These are phyloP conservation scores for Xylaria sp. DNA, from an alignment of 2,329 filamentous ascomycete species.

Conservation along the genomic window DNA sequence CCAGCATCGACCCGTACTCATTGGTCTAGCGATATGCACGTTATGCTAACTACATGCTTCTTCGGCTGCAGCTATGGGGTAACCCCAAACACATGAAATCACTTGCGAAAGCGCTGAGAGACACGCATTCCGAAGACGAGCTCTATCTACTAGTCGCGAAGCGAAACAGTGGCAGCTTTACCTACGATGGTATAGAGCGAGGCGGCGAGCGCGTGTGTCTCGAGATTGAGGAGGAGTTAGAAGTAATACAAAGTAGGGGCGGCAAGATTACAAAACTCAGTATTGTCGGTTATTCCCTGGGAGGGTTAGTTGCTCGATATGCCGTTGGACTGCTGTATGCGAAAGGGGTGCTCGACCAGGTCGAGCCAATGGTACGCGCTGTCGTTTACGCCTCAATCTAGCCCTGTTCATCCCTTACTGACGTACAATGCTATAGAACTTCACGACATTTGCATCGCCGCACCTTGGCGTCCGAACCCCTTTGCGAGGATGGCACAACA, in stretches of 20 bases:
- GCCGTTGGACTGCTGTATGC: constrained; percentile 81
- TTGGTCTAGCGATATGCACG: constrained; percentile 15
- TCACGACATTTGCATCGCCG: constrained; percentile 87
- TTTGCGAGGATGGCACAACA: constrained; percentile 65
- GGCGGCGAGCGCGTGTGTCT: constrained; percentile 68
- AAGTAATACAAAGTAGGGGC: constrained; percentile 60
- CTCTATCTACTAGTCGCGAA: constrained; percentile 73
- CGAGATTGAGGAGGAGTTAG: constrained; percentile 68
- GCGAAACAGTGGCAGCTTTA: constrained; percentile 73
- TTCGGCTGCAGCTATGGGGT: constrained; percentile 67
- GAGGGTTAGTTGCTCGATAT: constrained; percentile 84
- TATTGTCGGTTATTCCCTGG: constrained; percentile 86
- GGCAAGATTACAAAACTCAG: constrained; percentile 80
- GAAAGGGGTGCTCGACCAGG: constrained; percentile 75
- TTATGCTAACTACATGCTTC: constrained; percentile 23
- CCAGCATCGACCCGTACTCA: constrained; percentile 8
- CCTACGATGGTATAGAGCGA: constrained; percentile 70
- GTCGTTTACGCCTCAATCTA: background rate
- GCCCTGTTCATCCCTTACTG: constrained; percentile 14
- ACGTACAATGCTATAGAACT: constrained; percentile 62
- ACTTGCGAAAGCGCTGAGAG: constrained; percentile 67
- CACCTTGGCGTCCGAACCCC: constrained; percentile 78
- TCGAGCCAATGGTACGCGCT: constrained; percentile 71
- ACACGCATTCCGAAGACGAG: constrained; percentile 61
- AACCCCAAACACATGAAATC: constrained; percentile 73